Conservation (phyloP, 345 rosid species). For the Salix udensis region DNA sequence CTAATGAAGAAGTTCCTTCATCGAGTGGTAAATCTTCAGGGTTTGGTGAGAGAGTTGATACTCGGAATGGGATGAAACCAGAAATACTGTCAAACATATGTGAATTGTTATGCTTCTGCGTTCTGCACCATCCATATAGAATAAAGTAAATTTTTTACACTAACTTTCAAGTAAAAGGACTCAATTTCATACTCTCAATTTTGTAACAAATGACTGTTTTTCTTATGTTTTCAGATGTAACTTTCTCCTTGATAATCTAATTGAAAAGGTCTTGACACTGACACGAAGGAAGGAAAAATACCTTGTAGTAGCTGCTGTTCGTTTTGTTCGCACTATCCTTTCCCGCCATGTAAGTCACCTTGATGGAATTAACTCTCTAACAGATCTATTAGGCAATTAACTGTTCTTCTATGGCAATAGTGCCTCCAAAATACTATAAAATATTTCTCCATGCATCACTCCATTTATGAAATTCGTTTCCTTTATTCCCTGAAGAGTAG, state of each 20-base stretch:
- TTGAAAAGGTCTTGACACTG: conserved; percentile 80
- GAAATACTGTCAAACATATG: conserved; percentile 87
- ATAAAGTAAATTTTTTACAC: conserved; percentile 59
- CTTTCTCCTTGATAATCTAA: conserved; percentile 73
- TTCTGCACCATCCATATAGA: conserved; percentile 85
- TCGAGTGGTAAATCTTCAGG: conserved; percentile 43
- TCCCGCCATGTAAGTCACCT: conserved; percentile 65
- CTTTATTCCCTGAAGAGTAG: too few relatives aligned
- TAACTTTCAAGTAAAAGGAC: conserved; percentile 2
- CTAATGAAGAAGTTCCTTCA: conserved; percentile 32
- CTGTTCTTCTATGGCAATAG: neutral
- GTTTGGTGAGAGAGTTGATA: conserved; percentile 41
- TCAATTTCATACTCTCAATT: conserved; percentile 16
- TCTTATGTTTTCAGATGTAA: conserved; percentile 61
- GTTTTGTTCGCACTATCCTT: conserved; percentile 89
- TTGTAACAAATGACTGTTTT: conserved; percentile 10
- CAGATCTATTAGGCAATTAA: neutral
- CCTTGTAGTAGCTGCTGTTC: conserved; percentile 87
- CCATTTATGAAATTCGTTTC: too few relatives aligned
- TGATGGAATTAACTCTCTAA: neutral
- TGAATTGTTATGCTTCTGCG: conserved; percentile 92
- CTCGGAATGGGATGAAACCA: conserved; percentile 53
- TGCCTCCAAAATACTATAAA: neutral
- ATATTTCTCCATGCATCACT: too few relatives aligned
- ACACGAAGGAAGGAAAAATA: conserved; percentile 84